A percentile compares a stretch with the other conserved stretches of the same genome.
Conservation (phyloP, 2,329 filamentous ascomycete species). For the Xylaria polymorpha region DNA sequence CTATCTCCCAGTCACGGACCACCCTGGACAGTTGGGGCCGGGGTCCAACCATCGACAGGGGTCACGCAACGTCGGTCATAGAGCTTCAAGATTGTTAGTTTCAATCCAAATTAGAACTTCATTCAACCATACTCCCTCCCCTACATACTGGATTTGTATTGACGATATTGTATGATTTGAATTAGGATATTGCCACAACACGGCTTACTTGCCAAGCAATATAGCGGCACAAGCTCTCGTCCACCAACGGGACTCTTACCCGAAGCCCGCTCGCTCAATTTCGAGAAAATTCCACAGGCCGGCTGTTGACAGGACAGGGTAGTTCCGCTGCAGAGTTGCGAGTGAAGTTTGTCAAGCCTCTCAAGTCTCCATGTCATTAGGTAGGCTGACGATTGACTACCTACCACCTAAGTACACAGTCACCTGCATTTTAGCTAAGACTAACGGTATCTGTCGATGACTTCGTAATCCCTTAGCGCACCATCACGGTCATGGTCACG, state of each 20-base stretch:
- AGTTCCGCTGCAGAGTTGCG: slow-evolving; percentile 24
- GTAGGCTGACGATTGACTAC: slow-evolving; percentile 6
- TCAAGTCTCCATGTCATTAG: background rate
- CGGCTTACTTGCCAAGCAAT: slow-evolving; percentile 14
- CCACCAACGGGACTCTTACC: slow-evolving; percentile 10
- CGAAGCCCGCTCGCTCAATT: background rate
- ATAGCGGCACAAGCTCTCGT: slow-evolving; percentile 8
- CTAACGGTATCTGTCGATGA: slow-evolving; percentile 20
- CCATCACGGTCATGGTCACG: background rate
- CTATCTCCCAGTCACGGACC: background rate
- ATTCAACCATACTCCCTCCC: background rate
- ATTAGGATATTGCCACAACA: slow-evolving; percentile 1
- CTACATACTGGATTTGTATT: slow-evolving; percentile 3
- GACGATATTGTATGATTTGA: slow-evolving; percentile 15
- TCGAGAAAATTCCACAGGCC: slow-evolving; percentile 9
- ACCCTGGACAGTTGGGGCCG: background rate
- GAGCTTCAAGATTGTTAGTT: slow-evolving; percentile 9
- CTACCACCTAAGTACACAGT: background rate
- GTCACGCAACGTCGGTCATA: background rate
- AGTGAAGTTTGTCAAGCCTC: background rate
- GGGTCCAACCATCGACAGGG: slow-evolving; percentile 8
- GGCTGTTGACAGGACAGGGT: slow-evolving; percentile 28
- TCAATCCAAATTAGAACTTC: slow-evolving; percentile 20
- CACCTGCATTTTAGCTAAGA: slow-evolving; percentile 6
- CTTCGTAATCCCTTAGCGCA: background rate